A percentile compares a stretch with the other conserved stretches of the same genome.
These are phyloP conservation scores for Globisporangium canariense DNA, from an alignment of 352 stramenopile species.

Conservation along the genomic window DNA sequence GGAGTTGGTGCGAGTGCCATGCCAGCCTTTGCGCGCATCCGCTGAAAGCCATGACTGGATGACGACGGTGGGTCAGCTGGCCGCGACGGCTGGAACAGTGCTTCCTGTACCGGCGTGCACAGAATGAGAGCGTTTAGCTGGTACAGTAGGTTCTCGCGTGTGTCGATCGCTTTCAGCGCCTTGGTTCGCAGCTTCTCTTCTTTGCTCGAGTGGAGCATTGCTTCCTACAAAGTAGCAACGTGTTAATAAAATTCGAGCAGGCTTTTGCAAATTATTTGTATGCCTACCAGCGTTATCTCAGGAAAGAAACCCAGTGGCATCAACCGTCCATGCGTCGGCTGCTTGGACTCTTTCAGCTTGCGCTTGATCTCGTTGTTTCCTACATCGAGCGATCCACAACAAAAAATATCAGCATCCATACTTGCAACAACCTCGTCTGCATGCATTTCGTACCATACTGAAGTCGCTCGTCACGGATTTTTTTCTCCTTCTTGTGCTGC, in stretches of 20 bases:
- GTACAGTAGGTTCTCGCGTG: conserved; percentile 63
- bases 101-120: conserved; percentile 60
- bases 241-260: neutral
- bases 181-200: conserved; percentile 75
- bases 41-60: conserved; percentile 22
- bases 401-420: neutral
- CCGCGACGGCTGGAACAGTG: conserved; percentile 46
- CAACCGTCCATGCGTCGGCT: conserved; percentile 19
- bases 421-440: neutral
- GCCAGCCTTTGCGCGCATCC: conserved; percentile 39
- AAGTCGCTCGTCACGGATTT: conserved; percentile 46
- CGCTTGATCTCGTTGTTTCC: conserved; percentile 25
- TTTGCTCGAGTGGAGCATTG: conserved; percentile 28
- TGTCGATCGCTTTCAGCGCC: conserved; percentile 62
- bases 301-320: conserved; percentile 31
- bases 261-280: no score
- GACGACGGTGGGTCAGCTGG: conserved; percentile 27
- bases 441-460: conserved; percentile 43
- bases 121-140: conserved; percentile 69
- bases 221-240: conserved; percentile 16
- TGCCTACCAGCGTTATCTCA: conserved; percentile 18
- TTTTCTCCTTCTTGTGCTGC: conserved; percentile 35
- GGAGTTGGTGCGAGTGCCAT: conserved; percentile 36
- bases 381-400: conserved; percentile 1
- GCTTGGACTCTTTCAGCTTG: conserved; percentile 13